phyloP scores from a whole-genome alignment of 345 rosid genomes.

The Populus euphratica region DNA sequence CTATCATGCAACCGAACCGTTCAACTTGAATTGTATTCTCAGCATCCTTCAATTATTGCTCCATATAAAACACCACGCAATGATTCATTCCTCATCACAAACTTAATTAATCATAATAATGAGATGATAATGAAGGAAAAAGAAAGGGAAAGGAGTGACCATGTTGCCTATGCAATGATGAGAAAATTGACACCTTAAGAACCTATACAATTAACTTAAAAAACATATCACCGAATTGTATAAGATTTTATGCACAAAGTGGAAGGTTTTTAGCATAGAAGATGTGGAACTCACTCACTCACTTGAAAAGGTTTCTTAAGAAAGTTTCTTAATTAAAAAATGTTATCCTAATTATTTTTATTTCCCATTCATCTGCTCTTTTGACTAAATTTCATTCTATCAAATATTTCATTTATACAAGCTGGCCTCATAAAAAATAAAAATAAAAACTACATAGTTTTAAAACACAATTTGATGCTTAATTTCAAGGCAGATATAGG shows the following conservation, averaged over 20 bases:
- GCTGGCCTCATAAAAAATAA: too few species aligned
- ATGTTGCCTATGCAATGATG: slow-evolving; percentile 20
- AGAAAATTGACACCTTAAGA: not conserved
- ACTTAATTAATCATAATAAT: slow-evolving; percentile 11
- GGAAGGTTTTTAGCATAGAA: not conserved
- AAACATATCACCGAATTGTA: not conserved
- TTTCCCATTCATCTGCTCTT: not conserved
- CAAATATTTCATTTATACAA: not conserved
- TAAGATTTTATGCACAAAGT: not conserved
- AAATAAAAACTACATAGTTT: accelerated
- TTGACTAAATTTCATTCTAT: not conserved
- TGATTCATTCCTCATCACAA: slow-evolving; percentile 1
- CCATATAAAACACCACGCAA: not conserved
- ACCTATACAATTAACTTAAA: not conserved
- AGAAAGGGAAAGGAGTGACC: not conserved
- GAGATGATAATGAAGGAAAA: slow-evolving; percentile 2
- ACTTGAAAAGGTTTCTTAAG: not conserved
- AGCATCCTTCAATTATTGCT: not conserved
- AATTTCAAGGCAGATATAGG: too few species aligned
- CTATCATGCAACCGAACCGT: too few species aligned
- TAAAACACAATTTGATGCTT: too few species aligned
- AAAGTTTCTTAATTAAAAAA: not conserved
- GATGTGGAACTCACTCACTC: slow-evolving; percentile 4
- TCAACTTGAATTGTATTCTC: not conserved
- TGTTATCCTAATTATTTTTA: slow-evolving; percentile 5